Evolutionary conservation across 2,329 filamentous ascomycete genomes (phyloP).

Genomic region (Cephalotrichum gorgonifer): DNA sequence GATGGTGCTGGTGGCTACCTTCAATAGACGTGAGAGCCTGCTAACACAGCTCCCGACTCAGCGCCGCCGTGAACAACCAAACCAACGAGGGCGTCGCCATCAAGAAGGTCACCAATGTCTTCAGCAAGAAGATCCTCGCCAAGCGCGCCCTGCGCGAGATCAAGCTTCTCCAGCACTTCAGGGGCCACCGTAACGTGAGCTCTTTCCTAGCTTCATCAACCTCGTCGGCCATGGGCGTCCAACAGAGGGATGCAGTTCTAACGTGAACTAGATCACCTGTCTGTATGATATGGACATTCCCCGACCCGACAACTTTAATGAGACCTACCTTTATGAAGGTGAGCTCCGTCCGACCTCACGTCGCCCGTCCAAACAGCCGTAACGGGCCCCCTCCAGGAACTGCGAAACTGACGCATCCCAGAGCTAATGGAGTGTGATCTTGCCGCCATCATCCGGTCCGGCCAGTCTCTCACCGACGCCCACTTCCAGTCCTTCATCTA

Average conservation of each 20-base stretch:
- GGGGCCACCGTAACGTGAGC: conserved; percentile 75
- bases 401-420: conserved; percentile 23
- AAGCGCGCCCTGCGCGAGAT: conserved; percentile 97
- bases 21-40: too few species aligned
- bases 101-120: conserved; percentile 99
- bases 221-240: neutral
- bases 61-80: conserved; percentile 84
- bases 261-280: conserved; percentile 70
- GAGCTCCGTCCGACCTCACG: conserved; percentile 18
- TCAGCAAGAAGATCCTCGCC: conserved; percentile 98
- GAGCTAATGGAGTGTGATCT: conserved; percentile 99
- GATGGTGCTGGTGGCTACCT: too few species aligned
- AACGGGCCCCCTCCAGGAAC: neutral
- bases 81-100: conserved; percentile 92
- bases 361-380: neutral
- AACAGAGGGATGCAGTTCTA: neutral
- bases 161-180: conserved; percentile 96
- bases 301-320: conserved; percentile 94
- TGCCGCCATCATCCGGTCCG: conserved; percentile 93
- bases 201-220: conserved; percentile 2
- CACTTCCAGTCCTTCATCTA: conserved; percentile 99
- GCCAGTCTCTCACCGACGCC: conserved; percentile 92
- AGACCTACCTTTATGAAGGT: conserved; percentile 98
- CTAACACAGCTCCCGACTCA: conserved; percentile 23
- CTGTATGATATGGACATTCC: conserved; percentile 99